Base-by-base conservation (phyloP, 116 monocot species). In the Papilionanthe hybrid region DNA sequence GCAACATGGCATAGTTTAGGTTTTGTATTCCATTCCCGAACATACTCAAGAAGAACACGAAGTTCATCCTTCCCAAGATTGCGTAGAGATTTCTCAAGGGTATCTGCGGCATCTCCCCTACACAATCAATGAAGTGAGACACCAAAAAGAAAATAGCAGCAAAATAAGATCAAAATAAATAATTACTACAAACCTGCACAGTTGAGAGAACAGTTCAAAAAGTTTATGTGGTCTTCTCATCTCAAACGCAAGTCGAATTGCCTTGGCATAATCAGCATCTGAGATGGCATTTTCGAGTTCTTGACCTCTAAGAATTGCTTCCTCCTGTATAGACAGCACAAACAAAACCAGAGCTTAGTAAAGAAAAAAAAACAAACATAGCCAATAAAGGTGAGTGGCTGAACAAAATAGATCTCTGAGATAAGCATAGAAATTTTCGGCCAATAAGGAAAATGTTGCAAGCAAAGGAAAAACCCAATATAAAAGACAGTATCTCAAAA, bases 11-110 rank as follows among this genome's bases (percentile, higher is more conserved):
- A 95, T 22, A 91, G 81, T 73, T 93, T 93, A 55, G 95, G 91
- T 78, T 93, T 94, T 48, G 98, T 99, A 78, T 99, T 99, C 98
- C 98, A 99, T 79, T 99, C 98, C 53, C 98, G 84, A 78, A 91
- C 71, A 78, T 95, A 99, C 74, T 95, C 98, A 15, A 99, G 82
- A 77, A 99, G 91, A 74, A 91, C 73, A 42, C 84, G 88, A 22
- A 99, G 47, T 71, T 95, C 95, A 42, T 95, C 98, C 78, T 90
- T 91, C 47, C 89, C 86, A 75, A 99, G 87, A 85, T 72, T 75
- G 79, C 47, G 5, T 60, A 99, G 79, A 67, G 93, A 87, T 66
- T 87, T 90, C 75, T 89, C 79, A 78, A 87, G 68, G 19, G 83
- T 82, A 44, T 88, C 86, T 3, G 82, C 87, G 47, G 27, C 76